Base-by-base conservation (phyloP, 139 green algal species). In the Chlamydomonas sp. region DNA sequence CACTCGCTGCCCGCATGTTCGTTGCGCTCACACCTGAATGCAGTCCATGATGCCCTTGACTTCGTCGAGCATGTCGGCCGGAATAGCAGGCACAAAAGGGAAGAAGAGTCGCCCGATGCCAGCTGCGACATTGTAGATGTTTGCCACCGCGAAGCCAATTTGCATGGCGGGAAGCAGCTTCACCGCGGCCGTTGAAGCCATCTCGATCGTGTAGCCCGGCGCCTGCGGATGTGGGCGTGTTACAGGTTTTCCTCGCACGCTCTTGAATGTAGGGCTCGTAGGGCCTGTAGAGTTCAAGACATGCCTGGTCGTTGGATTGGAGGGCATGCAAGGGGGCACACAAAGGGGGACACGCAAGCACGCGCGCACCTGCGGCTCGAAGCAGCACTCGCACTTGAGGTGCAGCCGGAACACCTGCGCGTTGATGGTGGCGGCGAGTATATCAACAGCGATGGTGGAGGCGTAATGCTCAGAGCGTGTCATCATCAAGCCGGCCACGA, bases 121-220 rank as follows among this genome's bases (percentile, higher is more conserved):
- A 6, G 49, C 31, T 34, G 43, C 66, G 3, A 72, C 33, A 49
- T 72, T 72, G 66, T 64, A 64, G 16, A n/a, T 22, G 33, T 36
- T 50, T 1, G 24, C 34, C 34, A 64, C 10, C 3, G 26, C n/a
- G 66, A 72, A 72, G 31, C 31, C 49, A n/a, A 72, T 35, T 49
- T 72, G 66, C 30, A 50, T 60, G 5, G 66, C 63, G 24, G 59
- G 59, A 24, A 67, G 59, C 33, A 67, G 59, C 59, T 67, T 67
- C 28, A 33, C 59, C 8, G 59, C 35, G 33, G 29, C 39, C 28
- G 31, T 16, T 26, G 33, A 31, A 3, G 59, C 28, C 4, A 24
- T 30, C 34, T 67, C 59, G 34, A 67, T 67, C 28, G 35, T 30
- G 34, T 67, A 67, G 31, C 59, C 59, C 3, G 33, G 24, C 8